Conservation (phyloP, 2,329 filamentous ascomycete genomes). For the Erysiphe neolycopersici region DNA sequence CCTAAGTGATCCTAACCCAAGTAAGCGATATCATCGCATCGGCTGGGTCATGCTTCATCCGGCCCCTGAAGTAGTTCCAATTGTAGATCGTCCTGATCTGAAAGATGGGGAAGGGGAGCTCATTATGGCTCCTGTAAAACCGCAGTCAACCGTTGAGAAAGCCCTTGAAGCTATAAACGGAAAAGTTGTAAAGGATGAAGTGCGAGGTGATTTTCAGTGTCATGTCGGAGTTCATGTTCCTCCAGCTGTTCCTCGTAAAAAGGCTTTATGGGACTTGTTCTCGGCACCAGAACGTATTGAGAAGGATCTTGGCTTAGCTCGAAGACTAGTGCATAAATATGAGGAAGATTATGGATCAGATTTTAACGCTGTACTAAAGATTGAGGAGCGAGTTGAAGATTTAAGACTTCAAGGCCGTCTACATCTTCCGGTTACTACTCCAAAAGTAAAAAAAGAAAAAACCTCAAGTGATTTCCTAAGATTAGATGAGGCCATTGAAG, state of each 20-base stretch:
- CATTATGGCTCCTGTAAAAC: conserved; percentile 17
- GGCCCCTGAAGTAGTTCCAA: conserved; percentile 35
- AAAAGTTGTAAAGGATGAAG: conserved; percentile 87
- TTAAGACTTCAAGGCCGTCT: conserved; percentile 51
- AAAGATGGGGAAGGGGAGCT: conserved; percentile 36
- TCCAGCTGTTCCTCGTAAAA: conserved; percentile 63
- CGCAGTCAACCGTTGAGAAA: conserved; percentile 44
- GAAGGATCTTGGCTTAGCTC: conserved; percentile 62
- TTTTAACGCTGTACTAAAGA: conserved; percentile 50
- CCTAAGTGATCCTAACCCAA: conserved; percentile 84
- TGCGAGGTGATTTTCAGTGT: conserved; percentile 85
- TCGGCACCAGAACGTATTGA: conserved; percentile 83
- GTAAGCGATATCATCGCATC: conserved; percentile 91
- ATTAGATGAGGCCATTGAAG: conserved; percentile 34
- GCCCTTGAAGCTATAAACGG: conserved; percentile 87
- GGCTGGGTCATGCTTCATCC: conserved; percentile 95
- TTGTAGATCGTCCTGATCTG: conserved; percentile 44
- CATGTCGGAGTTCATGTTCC: conserved; percentile 92
- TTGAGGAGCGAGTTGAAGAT: conserved; percentile 69
- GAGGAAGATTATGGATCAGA: conserved; percentile 59
- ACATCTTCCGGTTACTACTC: conserved; percentile 31
- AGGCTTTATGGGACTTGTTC: conserved; percentile 90
- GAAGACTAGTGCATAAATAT: conserved; percentile 57
- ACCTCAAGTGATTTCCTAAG: conserved; percentile 28
- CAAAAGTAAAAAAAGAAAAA: conserved; percentile 39